Percentiles rank a stretch among this genome's conserved stretches.
Conservation (phyloP, 257 asterid genomes). For the Jaltomata sinuosa region DNA sequence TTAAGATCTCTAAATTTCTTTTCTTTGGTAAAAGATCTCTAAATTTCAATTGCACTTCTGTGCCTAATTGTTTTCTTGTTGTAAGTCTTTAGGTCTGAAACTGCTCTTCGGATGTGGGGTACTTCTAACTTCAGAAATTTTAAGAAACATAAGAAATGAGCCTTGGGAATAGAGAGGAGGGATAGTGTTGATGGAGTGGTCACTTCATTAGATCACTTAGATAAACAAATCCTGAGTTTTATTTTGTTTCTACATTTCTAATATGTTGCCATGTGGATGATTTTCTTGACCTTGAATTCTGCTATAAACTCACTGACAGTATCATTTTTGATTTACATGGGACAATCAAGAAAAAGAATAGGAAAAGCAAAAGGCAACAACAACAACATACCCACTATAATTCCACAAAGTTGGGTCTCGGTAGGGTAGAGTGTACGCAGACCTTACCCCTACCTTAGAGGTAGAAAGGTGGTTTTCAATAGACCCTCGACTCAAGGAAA, state of each 20-base stretch:
- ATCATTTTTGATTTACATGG: not conserved
- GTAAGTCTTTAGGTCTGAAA: not conserved
- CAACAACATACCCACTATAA: too few species aligned
- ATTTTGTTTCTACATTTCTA: not conserved
- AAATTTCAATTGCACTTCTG: not conserved
- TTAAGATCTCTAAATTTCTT: too few species aligned
- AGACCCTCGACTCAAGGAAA: too few species aligned
- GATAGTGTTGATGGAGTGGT: not conserved
- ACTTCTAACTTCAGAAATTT: not conserved
- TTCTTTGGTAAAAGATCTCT: too few species aligned
- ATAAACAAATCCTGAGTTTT: not conserved
- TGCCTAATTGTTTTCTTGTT: not conserved
- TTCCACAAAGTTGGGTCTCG: too few species aligned
- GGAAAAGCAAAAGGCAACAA: not conserved
- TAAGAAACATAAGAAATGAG: not conserved
- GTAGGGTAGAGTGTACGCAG: too few species aligned
- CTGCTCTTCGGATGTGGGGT: not conserved
- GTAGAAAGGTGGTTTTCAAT: too few species aligned
- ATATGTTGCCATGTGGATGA: not conserved
- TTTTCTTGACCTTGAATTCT: not conserved
- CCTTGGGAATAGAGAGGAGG: not conserved
- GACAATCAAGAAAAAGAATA: not conserved
- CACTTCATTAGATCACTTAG: not conserved
- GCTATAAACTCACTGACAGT: not conserved
- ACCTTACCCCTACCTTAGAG: too few species aligned